phyloP scores from a whole-genome alignment of 805 yeast species.

The Metschnikowia lochheadii region DNA sequence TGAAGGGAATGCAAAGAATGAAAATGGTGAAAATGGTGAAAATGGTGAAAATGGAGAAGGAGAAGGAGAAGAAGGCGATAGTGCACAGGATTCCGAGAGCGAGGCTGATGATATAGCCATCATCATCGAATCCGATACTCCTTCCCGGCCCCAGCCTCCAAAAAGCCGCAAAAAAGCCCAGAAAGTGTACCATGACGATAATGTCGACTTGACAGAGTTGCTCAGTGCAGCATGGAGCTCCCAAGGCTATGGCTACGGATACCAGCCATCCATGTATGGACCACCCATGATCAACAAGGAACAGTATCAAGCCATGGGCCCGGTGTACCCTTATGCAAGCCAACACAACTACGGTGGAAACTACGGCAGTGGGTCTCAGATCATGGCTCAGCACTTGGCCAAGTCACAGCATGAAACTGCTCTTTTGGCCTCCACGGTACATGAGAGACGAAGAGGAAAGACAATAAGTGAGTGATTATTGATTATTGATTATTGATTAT shows the following conservation, averaged over 20 bases:
- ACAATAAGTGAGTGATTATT: background rate
- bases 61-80: background rate
- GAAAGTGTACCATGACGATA: conserved; percentile 10
- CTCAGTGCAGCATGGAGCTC: conserved; percentile 10
- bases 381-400: conserved; percentile 76
- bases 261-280: background rate
- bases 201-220: conserved; percentile 9
- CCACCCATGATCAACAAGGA: background rate
- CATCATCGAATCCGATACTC: conserved; percentile 30
- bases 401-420: conserved; percentile 61
- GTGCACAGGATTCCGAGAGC: conserved; percentile 21
- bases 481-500: no score
- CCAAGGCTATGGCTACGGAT: background rate
- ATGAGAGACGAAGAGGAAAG: background rate
- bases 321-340: conserved; percentile 2
- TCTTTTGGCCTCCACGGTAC: conserved; percentile 36
- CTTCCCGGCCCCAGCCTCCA: background rate
- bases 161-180: conserved; percentile 5
- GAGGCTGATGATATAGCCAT: conserved; percentile 31
- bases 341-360: background rate
- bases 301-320: background rate
- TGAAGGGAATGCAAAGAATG: background rate
- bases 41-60: background rate
- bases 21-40: background rate
- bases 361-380: conserved; percentile 51